Percentiles rank a stretch among this genome's conserved stretches.
Evolutionary conservation across 164 flowering plant species (phyloP).

Genomic region (Taxillus chinensis): DNA sequence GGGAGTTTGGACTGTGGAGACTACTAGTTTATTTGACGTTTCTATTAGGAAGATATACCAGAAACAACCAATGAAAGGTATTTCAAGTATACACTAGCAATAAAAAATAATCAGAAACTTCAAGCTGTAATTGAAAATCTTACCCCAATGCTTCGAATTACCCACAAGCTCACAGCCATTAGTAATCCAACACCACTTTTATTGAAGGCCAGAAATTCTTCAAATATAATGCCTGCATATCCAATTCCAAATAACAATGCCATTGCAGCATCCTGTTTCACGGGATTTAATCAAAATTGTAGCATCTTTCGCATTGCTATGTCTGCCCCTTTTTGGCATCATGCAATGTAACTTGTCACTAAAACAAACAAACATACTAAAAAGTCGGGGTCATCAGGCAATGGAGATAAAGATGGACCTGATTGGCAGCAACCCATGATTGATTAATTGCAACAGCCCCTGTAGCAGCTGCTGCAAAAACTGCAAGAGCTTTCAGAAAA

Average conservation of each 20-base stretch:
- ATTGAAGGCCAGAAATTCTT: conserved; percentile 94
- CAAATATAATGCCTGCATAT: conserved; percentile 91
- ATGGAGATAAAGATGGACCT: conserved; percentile 36
- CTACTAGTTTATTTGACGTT: neutral
- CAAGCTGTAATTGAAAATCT: conserved; percentile 15
- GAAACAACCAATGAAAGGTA: no score
- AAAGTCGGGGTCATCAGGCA: neutral
- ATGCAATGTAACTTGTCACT: neutral
- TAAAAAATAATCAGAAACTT: neutral
- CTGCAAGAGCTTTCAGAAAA: conserved; percentile 72
- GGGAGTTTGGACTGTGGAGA: no score
- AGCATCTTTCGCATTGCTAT: neutral
- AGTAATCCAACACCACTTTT: conserved; percentile 95
- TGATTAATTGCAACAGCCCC: conserved; percentile 87
- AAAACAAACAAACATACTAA: no score
- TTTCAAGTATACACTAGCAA: no score
- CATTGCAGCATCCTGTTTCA: conserved; percentile 88
- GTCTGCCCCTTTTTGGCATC: neutral
- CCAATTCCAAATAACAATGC: conserved; percentile 80
- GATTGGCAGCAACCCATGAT: conserved; percentile 96
- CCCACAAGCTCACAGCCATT: conserved; percentile 98
- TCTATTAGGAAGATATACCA: neutral
- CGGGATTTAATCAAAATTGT: conserved; percentile 11
- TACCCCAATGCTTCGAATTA: conserved; percentile 88
- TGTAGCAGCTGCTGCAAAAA: conserved; percentile 61